Evolutionary conservation across 768 basidiomycete species (phyloP), one percentile per base, ranked within the genome.

Genomic region (Ephemerocybe angulata): DNA sequence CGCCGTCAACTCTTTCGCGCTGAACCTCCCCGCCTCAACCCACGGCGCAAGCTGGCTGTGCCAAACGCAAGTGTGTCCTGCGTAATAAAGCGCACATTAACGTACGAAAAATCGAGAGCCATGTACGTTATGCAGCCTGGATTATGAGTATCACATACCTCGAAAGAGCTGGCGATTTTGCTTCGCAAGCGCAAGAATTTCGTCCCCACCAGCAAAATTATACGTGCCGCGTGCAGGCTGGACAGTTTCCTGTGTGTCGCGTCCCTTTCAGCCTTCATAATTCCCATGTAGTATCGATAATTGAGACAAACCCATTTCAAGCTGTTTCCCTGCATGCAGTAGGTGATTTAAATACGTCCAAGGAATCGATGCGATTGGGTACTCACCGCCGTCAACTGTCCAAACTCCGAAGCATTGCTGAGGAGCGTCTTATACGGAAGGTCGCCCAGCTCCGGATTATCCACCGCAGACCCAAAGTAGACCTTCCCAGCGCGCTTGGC

Each of bases 301-400:
- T n/a, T n/a, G n/a, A n/a, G n/a, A n/a, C 66, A 19, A 59, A 76
- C 79, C 80, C 80, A 82, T 76, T 83, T 82, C 80, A 82, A 80
- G 55, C 71, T 76, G 59, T 82, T 82, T 5, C 68, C 63, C 69
- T 70, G 42, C 0, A 40, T 21, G 7, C 29, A 52, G 13, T 30
- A n/a, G n/a, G 52, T 31, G 6, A 38, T 37, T 27, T 47, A 11
- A 47, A 33, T 25, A 25, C 41, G 1, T 27, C 11, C 3, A 24
- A 21, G n/a, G 19, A 11, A 19, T 3, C 10, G 21, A 15, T 38
- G 10, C 19, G 12, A 24, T n/a, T n/a, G n/a, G n/a, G n/a, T n/a
- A n/a, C n/a, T n/a, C n/a, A 70, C 79, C 24, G 80, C 71, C 0
- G 80, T 81, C 55, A 82, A 65, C 60, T 75, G 74, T 13, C 70